Conservation (phyloP, 352 stramenopile species). For the Halophytophthora batemanensis region DNA sequence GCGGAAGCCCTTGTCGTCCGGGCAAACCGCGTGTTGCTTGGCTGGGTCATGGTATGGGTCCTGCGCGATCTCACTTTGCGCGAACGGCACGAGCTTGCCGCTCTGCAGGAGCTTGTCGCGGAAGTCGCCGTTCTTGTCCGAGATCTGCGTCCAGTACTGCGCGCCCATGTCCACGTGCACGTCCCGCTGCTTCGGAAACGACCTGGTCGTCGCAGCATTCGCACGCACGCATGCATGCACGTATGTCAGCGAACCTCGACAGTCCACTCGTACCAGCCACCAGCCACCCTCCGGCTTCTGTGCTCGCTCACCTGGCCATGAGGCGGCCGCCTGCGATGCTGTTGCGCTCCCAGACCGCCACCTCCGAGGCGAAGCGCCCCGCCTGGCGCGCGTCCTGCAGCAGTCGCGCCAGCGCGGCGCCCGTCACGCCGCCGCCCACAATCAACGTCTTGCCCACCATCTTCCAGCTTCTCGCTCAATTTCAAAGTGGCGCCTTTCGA, state of each 20-base stretch:
- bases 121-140: slow-evolving; percentile 46
- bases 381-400: slow-evolving; percentile 44
- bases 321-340: slow-evolving; percentile 61
- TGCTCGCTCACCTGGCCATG: slow-evolving; percentile 46
- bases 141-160: slow-evolving; percentile 65
- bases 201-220: slow-evolving; percentile 18
- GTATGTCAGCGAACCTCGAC: too few relatives aligned
- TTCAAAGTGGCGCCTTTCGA: background rate
- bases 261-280: too few relatives aligned
- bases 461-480: slow-evolving; percentile 1
- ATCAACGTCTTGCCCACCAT: slow-evolving; percentile 50
- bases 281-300: too few relatives aligned
- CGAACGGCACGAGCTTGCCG: slow-evolving; percentile 35
- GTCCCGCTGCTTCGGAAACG: slow-evolving; percentile 51
- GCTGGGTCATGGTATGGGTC: slow-evolving; percentile 34
- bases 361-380: slow-evolving; percentile 25
- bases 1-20: slow-evolving; percentile 44
- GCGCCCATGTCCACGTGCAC: slow-evolving; percentile 67
- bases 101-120: slow-evolving; percentile 33
- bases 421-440: slow-evolving; percentile 61
- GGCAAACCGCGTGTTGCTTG: slow-evolving; percentile 37
- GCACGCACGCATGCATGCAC: background rate
- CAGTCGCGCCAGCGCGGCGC: slow-evolving; percentile 45
- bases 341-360: slow-evolving; percentile 72
- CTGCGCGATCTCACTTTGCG: slow-evolving; percentile 46